Evolutionary conservation across 2,329 filamentous ascomycete species (phyloP), one percentile per base, ranked within the genome.

Genomic region (Colletotrichum camelliae): DNA sequence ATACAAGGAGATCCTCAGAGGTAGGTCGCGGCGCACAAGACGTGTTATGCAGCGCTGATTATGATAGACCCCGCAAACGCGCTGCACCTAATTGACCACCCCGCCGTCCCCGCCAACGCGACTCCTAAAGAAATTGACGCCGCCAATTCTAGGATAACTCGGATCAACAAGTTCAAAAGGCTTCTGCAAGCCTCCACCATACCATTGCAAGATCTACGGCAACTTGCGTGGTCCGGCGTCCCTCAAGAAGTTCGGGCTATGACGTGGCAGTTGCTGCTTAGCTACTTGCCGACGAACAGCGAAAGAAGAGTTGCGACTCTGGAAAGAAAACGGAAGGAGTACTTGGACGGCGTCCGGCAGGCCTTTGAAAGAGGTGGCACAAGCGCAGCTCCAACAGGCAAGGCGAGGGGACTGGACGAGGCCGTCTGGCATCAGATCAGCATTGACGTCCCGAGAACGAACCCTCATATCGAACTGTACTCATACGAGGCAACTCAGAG

Each of bases 381-480:
- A 12, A 84, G 78, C 60, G 76, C 80, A 18, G 79, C 79, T 5
- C 77, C 78, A 8, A 72, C 79, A n/a, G 87, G 89, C 16, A 89
- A 89, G 77, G 83, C 87, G 9, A 86, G 91, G 77, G 96, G 96
- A 3, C 87, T 99, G 21, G 97, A 99, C 80, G 97, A 99, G 87
- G 94, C 95, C n/a, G 93, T 99, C 75, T 99, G 97, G 97, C 97
- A 99, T 86, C 97, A 99, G 83, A 98, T 99, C 85, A 98, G 96
- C 85, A 99, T 99, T 81, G 97, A 99, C 82, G 95, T 98, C 27
- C 97, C 97, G 4, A 92, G 97, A 67, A 99, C 97, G 5, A 98
- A 98, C 82, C 97, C 97, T 13, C 97, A 98, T 84, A 93, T 99
- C 70, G 95, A 97, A 80, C 89, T 99, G 1, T 99, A 99, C 85